These are phyloP conservation scores for Rubroboletus satanas DNA, from an alignment of 768 basidiomycete genomes.

Conservation along the genomic window DNA sequence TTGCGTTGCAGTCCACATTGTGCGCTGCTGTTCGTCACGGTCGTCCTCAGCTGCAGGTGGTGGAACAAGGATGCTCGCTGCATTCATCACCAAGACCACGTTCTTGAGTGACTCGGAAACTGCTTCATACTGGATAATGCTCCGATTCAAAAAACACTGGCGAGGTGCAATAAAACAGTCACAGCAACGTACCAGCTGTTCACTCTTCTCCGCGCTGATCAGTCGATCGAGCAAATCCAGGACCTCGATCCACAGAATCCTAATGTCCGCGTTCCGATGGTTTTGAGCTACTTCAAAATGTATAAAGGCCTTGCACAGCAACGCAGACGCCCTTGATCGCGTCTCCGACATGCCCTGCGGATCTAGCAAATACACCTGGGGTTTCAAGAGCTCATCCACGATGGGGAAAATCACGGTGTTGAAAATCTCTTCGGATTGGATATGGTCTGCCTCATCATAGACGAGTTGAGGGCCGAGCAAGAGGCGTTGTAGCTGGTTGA, in stretches of 20 bases:
- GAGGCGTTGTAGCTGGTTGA: constrained; percentile 78
- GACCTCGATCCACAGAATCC: constrained; percentile 83
- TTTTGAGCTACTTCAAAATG: constrained; percentile 80
- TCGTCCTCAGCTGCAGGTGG: constrained; percentile 38
- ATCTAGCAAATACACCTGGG: constrained; percentile 74
- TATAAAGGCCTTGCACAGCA: constrained; percentile 94
- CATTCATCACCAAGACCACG: constrained; percentile 93
- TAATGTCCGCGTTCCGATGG: constrained; percentile 55
- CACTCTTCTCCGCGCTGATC: constrained; percentile 80
- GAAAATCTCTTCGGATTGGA: constrained; percentile 78
- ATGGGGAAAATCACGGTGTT: constrained; percentile 88
- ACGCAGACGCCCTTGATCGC: constrained; percentile 78
- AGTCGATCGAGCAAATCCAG: constrained; percentile 85
- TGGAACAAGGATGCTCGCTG: constrained; percentile 77
- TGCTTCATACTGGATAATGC: constrained; percentile 72
- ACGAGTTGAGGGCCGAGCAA: constrained; percentile 73
- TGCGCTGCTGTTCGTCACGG: constrained; percentile 58
- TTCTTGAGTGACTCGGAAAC: constrained; percentile 97
- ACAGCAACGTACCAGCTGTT: constrained; percentile 62
- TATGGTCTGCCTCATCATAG: constrained; percentile 53
- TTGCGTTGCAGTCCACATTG: constrained; percentile 80
- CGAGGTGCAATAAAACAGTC: neutral
- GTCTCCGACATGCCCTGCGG: constrained; percentile 89
- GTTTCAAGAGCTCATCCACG: constrained; percentile 84
- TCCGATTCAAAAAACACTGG: constrained; percentile 2